Conservation (phyloP, 768 basidiomycete species). For the Chlorophyllum brunneum region DNA sequence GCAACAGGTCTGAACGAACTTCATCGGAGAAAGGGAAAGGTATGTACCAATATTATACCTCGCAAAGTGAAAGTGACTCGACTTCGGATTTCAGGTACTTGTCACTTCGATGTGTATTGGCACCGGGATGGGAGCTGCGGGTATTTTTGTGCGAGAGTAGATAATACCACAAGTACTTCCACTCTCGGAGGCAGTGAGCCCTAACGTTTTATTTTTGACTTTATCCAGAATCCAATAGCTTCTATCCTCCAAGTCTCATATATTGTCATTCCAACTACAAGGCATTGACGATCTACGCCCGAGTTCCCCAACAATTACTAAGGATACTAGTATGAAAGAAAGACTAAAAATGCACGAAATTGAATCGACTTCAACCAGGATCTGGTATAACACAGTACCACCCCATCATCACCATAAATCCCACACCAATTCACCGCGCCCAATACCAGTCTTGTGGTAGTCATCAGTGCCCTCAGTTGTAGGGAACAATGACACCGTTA, state of each 20-base stretch:
- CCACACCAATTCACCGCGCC: neutral
- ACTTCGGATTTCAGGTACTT: slow-evolving; percentile 46
- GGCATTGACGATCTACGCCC: slow-evolving; percentile 8
- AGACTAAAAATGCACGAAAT: neutral
- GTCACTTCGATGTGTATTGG: slow-evolving; percentile 91
- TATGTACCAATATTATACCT: slow-evolving; percentile 17
- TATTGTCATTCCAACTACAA: slow-evolving; percentile 8
- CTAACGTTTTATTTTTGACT: neutral
- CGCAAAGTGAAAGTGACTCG: slow-evolving; percentile 2
- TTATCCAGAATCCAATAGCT: neutral
- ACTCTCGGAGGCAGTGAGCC: neutral
- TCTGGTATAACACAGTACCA: neutral
- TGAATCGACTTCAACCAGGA: neutral
- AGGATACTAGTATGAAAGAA: slow-evolving; percentile 9
- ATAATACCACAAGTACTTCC: no score
- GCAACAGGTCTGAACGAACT: slow-evolving; percentile 80
- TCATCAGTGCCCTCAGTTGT: no score
- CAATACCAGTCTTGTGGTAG: no score
- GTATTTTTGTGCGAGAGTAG: slow-evolving; percentile 60
- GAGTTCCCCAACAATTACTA: slow-evolving; percentile 2
- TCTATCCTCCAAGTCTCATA: slow-evolving; percentile 7
- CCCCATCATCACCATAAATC: slow-evolving; percentile 2
- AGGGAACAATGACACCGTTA: slow-evolving; percentile 13
- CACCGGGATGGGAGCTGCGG: slow-evolving; percentile 91
- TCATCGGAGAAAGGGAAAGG: slow-evolving; percentile 66